Base-by-base conservation (phyloP, 140 eudicot genomes). In the Ambrosia hybrid region DNA sequence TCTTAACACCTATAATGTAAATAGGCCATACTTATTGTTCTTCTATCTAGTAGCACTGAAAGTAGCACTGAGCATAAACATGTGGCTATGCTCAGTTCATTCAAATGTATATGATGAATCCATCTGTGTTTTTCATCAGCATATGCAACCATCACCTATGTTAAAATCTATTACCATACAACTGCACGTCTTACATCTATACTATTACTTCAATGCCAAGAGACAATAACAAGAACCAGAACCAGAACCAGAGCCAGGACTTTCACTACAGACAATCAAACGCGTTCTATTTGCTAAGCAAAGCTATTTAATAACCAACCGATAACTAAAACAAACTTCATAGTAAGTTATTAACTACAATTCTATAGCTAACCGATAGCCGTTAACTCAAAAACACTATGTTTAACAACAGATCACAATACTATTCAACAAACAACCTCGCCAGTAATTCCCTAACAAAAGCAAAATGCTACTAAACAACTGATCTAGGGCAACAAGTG, bases 101-200 rank as follows among this genome's bases (percentile, higher is more conserved):
- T 39, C 43, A 52, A 7, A 30, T 21, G 16, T 30, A 53, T 74
- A 57, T 14, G 48, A 65, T 74, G 48, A 53, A 65, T 34, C 33
- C 68, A 15, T 36, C 9, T 11, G 65, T 73, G 60, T 36, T 73
- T 14, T 64, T 17, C 71, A 73, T 73, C 37, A 48, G 64, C 66
- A 49, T 0, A 61, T 48, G 71, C 77, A 61, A 34, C 41, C 51
- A 73, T 62, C 49, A 45, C 51, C 37, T 51, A 34, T 34, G 52
- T 46, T 46, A 15, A 65, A 65, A 14, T 41, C 37, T 17, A 65
- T 65, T 43, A 62, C 65, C 51, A 4, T 0, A 51, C 55, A 52
- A 33, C n/a, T 13, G 51, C 71, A 21, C 34, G 16, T 48, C 43
- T 68, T 63, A 21, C 34, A 11, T 48, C 43, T 68, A 68, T 9